Evolutionary conservation across 2,329 filamentous ascomycete genomes (phyloP).

Genomic region (Orbilia quercus): DNA sequence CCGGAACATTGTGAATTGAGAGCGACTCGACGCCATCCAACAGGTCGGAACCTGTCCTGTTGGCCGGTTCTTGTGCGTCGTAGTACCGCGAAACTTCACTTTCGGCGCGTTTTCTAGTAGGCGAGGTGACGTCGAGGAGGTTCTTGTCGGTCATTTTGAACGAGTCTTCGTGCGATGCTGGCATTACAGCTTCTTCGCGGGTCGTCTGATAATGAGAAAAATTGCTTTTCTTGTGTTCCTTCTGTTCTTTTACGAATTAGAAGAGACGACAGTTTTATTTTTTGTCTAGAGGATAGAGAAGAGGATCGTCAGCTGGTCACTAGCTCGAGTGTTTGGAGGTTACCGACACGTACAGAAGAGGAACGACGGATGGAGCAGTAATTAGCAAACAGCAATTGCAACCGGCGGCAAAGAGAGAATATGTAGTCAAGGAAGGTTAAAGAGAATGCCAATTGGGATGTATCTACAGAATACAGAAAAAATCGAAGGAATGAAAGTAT

Average conservation of each 20-base stretch:
- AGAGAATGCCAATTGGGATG: conserved; percentile 3
- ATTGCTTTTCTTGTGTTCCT: no score
- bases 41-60: conserved; percentile 28
- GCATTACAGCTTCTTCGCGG: conserved; percentile 19
- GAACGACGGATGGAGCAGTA: no score
- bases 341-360: conserved; percentile 8
- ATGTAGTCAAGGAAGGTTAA: neutral
- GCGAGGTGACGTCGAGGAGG: conserved; percentile 46
- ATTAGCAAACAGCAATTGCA: conserved; percentile 13
- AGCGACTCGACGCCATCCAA: conserved; percentile 31
- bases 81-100: conserved; percentile 55
- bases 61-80: conserved; percentile 48
- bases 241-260: no score
- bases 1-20: conserved; percentile 12
- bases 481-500: conserved; percentile 9
- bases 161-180: conserved; percentile 31
- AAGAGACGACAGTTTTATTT: no score
- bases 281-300: neutral
- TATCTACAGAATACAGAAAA: conserved; percentile 13
- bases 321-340: neutral
- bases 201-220: conserved; percentile 20
- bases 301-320: neutral
- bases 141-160: conserved; percentile 32
- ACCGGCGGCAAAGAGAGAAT: conserved; percentile 1
- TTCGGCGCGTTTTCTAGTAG: conserved; percentile 53